phyloP scores from a whole-genome alignment of 2,329 filamentous ascomycete species.

The Madurella fahalii region DNA sequence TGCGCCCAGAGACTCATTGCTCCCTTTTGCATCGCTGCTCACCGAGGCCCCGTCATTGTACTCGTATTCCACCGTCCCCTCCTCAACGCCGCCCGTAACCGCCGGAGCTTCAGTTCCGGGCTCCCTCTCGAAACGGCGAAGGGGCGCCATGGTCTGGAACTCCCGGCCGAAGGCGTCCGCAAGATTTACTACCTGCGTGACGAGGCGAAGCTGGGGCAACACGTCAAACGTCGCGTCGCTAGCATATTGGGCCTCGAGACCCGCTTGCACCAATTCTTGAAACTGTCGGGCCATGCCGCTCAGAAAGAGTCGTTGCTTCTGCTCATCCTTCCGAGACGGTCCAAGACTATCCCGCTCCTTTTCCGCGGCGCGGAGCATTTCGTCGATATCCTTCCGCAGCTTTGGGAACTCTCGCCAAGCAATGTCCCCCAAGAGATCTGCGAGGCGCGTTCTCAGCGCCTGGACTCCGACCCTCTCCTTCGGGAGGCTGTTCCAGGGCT shows the following conservation, averaged over 20 bases:
- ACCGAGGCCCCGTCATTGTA: not conserved
- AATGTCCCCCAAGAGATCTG: conserved; percentile 27
- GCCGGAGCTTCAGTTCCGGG: not conserved
- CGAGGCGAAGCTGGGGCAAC: conserved; percentile 31
- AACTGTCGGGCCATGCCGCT: conserved; percentile 34
- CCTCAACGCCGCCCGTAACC: too few relatives aligned
- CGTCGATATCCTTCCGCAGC: conserved; percentile 23
- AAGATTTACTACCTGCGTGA: conserved; percentile 37
- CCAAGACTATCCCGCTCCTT: conserved; percentile 11
- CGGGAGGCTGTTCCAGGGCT: conserved; percentile 23
- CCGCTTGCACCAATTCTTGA: conserved; percentile 27
- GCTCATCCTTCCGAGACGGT: conserved; percentile 14
- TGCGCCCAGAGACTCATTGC: too few relatives aligned
- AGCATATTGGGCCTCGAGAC: conserved; percentile 36
- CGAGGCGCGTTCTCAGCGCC: conserved; percentile 25
- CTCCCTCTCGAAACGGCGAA: conserved; percentile 10
- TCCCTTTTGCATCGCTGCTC: not conserved
- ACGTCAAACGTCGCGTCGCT: conserved; percentile 30
- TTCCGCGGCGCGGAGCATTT: conserved; percentile 5
- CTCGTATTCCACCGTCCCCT: not conserved
- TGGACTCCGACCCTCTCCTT: conserved; percentile 24
- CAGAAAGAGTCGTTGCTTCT: conserved; percentile 34
- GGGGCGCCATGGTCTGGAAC: conserved; percentile 21
- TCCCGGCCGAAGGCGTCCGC: conserved; percentile 34
- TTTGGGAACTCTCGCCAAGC: conserved; percentile 29